Evolutionary conservation across 371 early-diverging fungal species (phyloP), one percentile per base, ranked within the genome.

Genomic region (Zopfochytrium polystomum): DNA sequence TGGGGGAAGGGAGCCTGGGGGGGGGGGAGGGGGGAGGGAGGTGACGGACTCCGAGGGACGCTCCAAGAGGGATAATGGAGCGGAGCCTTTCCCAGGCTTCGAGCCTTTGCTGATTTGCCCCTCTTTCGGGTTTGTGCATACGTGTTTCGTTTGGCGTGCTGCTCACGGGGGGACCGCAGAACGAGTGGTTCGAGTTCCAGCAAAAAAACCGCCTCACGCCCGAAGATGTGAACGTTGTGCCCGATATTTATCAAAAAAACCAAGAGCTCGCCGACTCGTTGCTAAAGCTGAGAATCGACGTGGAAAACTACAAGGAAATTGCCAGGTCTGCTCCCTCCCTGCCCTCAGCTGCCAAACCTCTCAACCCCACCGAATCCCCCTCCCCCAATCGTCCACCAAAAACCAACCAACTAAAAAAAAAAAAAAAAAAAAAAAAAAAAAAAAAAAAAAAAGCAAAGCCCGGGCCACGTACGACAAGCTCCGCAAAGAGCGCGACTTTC

Each of bases 111-210:
- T n/a, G n/a, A n/a, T n/a, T n/a, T n/a, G n/a, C n/a, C n/a, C n/a
- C n/a, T n/a, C n/a, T n/a, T n/a, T n/a, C n/a, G n/a, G n/a, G n/a
- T n/a, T n/a, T n/a, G n/a, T n/a, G n/a, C n/a, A n/a, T n/a, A n/a
- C n/a, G n/a, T n/a, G n/a, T n/a, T n/a, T n/a, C n/a, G n/a, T n/a
- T n/a, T n/a, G n/a, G n/a, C n/a, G n/a, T n/a, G n/a, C n/a, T n/a
- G n/a, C n/a, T n/a, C n/a, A n/a, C n/a, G n/a, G n/a, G n/a, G n/a
- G n/a, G n/a, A n/a, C 33, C 26, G 9, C 54, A 80, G 79, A 77
- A 80, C 50, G 82, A 81, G 45, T 81, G 82, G 82, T 80, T 78
- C 55, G 80, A 80, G 51, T 62, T 68, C 29, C 73, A 69, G 23
- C 77, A 79, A 49, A 66, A 67, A 30, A 74, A 65, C 3, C 52